Percentiles rank a stretch among this genome's conserved stretches.
phyloP scores from a whole-genome alignment of 139 green algal species.

The Coccomyxa sp. region DNA sequence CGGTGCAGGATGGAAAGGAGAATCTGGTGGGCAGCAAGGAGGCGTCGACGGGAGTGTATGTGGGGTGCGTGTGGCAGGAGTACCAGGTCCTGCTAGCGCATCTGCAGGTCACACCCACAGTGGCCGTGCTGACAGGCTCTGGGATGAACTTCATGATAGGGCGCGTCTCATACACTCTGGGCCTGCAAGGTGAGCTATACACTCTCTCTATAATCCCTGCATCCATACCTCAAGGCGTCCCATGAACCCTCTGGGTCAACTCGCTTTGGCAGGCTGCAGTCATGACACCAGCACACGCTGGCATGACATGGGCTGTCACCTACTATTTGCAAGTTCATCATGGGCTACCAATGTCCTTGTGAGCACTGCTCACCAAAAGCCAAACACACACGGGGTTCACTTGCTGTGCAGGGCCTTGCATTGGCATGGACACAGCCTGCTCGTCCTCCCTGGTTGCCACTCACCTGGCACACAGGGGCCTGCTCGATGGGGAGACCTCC shows the following conservation, averaged over 20 bases:
- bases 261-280: not conserved
- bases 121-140: constrained; percentile 57
- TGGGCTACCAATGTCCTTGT: too few species aligned
- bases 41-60: constrained; percentile 22
- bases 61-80: constrained; percentile 60
- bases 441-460: constrained; percentile 65
- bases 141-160: constrained; percentile 66
- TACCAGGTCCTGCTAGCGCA: constrained; percentile 51
- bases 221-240: too few species aligned
- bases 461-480: constrained; percentile 44
- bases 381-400: too few species aligned
- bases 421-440: constrained; percentile 82
- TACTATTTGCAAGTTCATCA: too few species aligned
- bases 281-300: too few species aligned
- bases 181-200: constrained; percentile 44
- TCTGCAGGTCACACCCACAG: constrained; percentile 29
- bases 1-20: not conserved
- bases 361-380: too few species aligned
- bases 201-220: too few species aligned
- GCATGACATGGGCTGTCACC: too few species aligned
- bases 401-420: constrained; percentile 43
- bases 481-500: constrained; percentile 18
- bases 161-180: constrained; percentile 56
- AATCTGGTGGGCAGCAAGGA: not conserved
- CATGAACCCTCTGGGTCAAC: too few species aligned